Conservation (phyloP, 495 filamentous ascomycete genomes). For the Tetracladium setigerum region DNA sequence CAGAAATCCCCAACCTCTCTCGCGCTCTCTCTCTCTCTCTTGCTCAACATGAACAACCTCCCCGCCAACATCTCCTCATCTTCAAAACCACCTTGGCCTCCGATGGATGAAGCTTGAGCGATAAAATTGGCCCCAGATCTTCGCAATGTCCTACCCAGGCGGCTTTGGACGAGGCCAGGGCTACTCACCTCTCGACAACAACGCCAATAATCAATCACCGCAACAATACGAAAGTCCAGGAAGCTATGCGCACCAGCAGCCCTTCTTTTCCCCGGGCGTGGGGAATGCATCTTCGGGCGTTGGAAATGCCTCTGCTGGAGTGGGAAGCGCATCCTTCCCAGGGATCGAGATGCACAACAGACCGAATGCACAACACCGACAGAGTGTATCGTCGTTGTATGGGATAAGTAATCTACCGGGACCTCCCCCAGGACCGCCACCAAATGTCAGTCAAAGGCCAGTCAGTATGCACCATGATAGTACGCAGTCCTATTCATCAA, state of each 20-base stretch:
- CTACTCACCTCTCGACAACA: too few species aligned
- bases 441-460: not conserved
- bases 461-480: not conserved
- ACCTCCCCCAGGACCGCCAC: not conserved
- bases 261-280: too few species aligned
- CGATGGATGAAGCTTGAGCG: not conserved
- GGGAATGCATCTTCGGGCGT: too few species aligned
- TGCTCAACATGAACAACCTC: not conserved
- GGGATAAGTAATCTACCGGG: not conserved
- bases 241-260: too few species aligned
- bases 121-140: not conserved
- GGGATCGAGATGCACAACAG: slow-evolving; percentile 8
- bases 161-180: not conserved
- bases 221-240: too few species aligned
- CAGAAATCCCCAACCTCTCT: not conserved
- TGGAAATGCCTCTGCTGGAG: too few species aligned
- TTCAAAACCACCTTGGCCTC: not conserved
- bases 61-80: slow-evolving; percentile 1
- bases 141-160: not conserved
- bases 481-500: not conserved
- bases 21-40: not conserved
- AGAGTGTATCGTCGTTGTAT: too few species aligned
- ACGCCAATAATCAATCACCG: too few species aligned
- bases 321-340: not conserved
- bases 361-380: not conserved